phyloP scores from a whole-genome alignment of 2,329 filamentous ascomycete genomes.

The Botrytis tulipae region DNA sequence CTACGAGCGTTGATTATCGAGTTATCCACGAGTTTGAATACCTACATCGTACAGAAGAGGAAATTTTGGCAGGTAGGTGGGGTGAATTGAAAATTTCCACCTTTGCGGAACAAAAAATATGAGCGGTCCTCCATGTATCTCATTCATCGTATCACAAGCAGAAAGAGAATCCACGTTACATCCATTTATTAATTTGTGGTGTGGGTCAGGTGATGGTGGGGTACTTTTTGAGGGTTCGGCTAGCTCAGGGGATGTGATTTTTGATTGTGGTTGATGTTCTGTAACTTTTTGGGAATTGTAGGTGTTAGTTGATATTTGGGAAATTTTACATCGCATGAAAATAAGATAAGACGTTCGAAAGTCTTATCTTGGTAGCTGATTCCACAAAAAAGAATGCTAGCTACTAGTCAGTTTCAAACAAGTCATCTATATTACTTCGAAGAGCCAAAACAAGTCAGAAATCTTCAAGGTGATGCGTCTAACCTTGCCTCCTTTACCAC shows the following conservation, averaged over 20 bases:
- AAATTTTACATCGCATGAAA: neutral
- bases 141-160: neutral
- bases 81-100: neutral
- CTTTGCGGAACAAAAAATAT: neutral
- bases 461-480: neutral
- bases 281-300: neutral
- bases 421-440: neutral
- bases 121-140: no score
- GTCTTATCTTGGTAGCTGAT: no score
- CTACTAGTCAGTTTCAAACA: neutral
- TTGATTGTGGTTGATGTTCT: neutral
- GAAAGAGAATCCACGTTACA: neutral
- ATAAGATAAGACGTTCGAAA: neutral
- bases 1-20: neutral
- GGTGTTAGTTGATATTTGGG: no score
- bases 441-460: no score
- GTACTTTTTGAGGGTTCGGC: neutral
- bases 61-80: neutral
- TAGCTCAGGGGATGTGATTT: slow-evolving; percentile 13
- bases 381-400: no score
- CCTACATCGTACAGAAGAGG: no score
- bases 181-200: neutral
- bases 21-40: no score
- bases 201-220: neutral
- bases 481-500: neutral